Base-by-base conservation (phyloP, 2,329 filamentous ascomycete species). In the Aspergillus sp. region DNA sequence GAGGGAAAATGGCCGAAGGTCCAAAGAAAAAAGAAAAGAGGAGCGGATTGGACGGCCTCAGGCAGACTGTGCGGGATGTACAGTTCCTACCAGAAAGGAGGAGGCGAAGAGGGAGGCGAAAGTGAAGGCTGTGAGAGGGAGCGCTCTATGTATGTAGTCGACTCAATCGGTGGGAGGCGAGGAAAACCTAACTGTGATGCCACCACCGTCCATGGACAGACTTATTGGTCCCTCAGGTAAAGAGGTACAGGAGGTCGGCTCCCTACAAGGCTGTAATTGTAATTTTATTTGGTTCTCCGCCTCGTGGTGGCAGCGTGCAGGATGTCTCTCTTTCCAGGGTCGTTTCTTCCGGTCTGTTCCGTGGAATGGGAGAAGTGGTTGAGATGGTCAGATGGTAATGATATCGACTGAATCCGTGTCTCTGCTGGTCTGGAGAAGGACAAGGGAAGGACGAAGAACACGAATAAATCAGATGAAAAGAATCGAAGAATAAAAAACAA, bases 211-310 rank as follows among this genome's bases (percentile, higher is more conserved):
- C 50, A 50, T 54, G 19, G 56, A 46, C 57, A 16, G 56, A 46
- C 57, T 58, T 57, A 59, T 58, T 60, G 58, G 58, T 56, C 51
- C 56, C 34, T 38, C 14, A 29, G 2, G 25, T 25, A 25, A 25
- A 9, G 9, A 29, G 25, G 25, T 29, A n/a, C 34, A 38, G 34
- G 7, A 38, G 14, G 14, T 17, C 5, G 34, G 16, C 14, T 38
- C 34, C 34, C 54, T 58, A 57, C 58, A 60, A 55, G 58, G 52
- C 58, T 59, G 38, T 38, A 38, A 43, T 56, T 59, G 38, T 38
- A 38, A 43, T 56, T 47, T 53, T 50, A 53, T 58, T 50, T 50
- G 48, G 55, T 52, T 21, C 10, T 43, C 41, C 41, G 16, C 46
- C 46, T 38, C 34, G 34, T 38, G 34, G 34, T 38, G 34, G 34